phyloP scores from a whole-genome alignment of 257 asterid genomes.

The Linaria vulgaris region DNA sequence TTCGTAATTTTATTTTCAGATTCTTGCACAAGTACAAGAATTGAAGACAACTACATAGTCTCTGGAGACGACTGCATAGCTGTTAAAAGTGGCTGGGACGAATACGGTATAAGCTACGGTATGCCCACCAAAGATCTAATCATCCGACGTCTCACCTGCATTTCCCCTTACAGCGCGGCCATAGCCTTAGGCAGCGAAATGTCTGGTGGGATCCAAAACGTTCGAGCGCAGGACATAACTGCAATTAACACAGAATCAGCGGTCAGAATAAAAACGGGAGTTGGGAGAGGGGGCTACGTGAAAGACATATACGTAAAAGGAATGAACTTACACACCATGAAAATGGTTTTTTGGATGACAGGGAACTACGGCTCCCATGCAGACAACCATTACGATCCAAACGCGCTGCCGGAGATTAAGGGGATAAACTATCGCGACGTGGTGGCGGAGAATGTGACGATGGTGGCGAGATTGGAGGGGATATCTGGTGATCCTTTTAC shows the following conservation, averaged over 20 bases:
- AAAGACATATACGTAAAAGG: conserved; percentile 67
- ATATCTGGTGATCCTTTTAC: conserved; percentile 79
- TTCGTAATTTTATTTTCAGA: conserved; percentile 37
- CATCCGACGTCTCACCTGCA: conserved; percentile 73
- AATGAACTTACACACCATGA: conserved; percentile 78
- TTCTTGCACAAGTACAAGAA: conserved; percentile 83
- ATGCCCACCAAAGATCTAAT: conserved; percentile 75
- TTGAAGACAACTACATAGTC: conserved; percentile 69
- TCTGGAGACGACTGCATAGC: conserved; percentile 90
- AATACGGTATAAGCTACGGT: conserved; percentile 71
- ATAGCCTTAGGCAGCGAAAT: conserved; percentile 88
- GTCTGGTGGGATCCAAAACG: conserved; percentile 91
- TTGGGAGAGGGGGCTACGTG: conserved; percentile 76
- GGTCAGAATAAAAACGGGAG: conserved; percentile 70
- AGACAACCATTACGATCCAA: conserved; percentile 62
- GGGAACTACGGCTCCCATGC: conserved; percentile 92
- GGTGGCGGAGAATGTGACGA: conserved; percentile 69
- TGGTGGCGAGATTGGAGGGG: conserved; percentile 81
- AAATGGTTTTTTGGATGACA: conserved; percentile 90
- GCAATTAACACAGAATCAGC: conserved; percentile 80
- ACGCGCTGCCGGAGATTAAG: conserved; percentile 63
- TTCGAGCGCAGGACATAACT: conserved; percentile 64
- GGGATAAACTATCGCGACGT: conserved; percentile 76
- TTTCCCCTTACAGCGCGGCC: conserved; percentile 89
- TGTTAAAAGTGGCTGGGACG: conserved; percentile 92